phyloP scores from a whole-genome alignment of 345 rosid genomes.

The Gossypium mustelinum region DNA sequence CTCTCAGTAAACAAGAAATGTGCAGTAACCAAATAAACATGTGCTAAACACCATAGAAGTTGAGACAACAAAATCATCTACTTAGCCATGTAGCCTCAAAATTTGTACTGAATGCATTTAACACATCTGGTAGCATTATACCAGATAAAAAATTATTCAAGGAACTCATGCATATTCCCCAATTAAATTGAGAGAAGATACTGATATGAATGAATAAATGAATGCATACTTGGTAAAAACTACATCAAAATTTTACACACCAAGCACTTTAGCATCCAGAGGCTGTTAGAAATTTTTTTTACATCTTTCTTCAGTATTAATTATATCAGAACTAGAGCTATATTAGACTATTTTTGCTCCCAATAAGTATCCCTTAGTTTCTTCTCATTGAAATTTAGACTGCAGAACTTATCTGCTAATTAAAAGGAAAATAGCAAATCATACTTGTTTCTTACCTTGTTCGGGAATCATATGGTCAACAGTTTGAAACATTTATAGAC shows the following conservation, averaged over 20 bases:
- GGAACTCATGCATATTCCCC: neutral
- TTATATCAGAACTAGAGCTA: neutral
- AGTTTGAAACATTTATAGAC: neutral
- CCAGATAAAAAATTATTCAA: neutral
- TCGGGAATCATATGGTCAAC: neutral
- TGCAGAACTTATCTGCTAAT: neutral
- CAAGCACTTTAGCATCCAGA: neutral
- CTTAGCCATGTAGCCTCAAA: constrained; percentile 5
- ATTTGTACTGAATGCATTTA: neutral
- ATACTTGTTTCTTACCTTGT: neutral
- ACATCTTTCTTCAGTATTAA: neutral
- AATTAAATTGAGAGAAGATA: neutral
- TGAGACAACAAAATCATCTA: neutral
- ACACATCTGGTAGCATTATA: neutral
- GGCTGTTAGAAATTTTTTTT: neutral
- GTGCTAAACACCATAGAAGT: neutral
- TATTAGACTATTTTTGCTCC: neutral
- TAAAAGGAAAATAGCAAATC: neutral
- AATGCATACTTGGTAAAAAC: neutral
- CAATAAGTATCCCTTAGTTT: neutral
- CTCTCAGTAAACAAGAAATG: neutral
- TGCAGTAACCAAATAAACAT: neutral
- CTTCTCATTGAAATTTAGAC: neutral
- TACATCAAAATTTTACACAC: neutral
- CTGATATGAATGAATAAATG: neutral